Conservation (phyloP, 1,139 yeast species). For the Candida sojae region DNA sequence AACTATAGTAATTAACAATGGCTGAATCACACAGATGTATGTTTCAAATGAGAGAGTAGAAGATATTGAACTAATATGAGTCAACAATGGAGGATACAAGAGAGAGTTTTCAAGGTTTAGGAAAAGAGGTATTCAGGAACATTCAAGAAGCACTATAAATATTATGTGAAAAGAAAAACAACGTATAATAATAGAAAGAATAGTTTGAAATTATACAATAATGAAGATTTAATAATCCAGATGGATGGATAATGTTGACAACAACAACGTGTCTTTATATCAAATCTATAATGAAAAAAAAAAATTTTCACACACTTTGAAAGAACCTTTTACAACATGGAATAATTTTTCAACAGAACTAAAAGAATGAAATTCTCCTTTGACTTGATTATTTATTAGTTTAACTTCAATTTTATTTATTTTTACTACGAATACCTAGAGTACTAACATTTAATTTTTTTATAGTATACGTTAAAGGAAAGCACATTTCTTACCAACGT, state of each 20-base stretch:
- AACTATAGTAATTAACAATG: constrained; percentile 45
- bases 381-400: neutral
- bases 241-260: too few species aligned
- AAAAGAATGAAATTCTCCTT: neutral
- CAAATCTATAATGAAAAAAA: too few species aligned
- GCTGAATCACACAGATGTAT: constrained; percentile 97
- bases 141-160: neutral
- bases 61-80: neutral
- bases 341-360: constrained; percentile 1
- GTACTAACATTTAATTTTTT: constrained; percentile 40
- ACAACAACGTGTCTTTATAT: neutral
- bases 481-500: constrained; percentile 99
- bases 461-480: constrained; percentile 98
- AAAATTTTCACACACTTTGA: too few species aligned
- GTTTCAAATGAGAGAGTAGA: constrained; percentile 29
- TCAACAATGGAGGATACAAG: neutral
- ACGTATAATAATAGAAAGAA: neutral
- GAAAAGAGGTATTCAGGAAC: neutral
- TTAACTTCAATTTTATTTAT: neutral
- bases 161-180: neutral
- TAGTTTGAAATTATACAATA: neutral
- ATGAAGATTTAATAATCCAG: too few species aligned
- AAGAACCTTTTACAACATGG: too few species aligned
- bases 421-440: neutral
- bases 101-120: neutral